Evolutionary conservation across 306 rosid genomes (phyloP), one percentile per base, ranked within the genome.

Genomic region (Castanea crenata): DNA sequence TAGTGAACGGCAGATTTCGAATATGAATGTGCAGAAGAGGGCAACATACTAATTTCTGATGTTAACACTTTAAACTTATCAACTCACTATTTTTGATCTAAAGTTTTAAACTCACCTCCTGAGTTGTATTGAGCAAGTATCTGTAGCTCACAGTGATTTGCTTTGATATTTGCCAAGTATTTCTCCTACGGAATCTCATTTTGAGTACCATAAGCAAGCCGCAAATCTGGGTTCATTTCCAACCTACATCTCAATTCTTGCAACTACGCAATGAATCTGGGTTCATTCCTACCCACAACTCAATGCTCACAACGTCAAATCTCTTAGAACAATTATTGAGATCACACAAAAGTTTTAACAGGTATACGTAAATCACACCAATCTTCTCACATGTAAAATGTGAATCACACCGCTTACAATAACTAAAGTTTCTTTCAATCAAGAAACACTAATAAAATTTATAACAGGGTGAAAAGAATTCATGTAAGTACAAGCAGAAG

Each of bases 401-500:
- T 19, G 41, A 68, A 35, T 19, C 51, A 68, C 72, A 68, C 52
- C 46, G n/a, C 4, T 68, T 19, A 49, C 54, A 31, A 67, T 8
- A 67, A 67, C 49, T 18, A 46, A 9, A 19, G 49, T 3, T 64
- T 29, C 41, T 46, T 4, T 8, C 61, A 29, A 5, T 49, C 5
- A 21, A 46, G 18, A 25, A 9, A 59, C 56, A 41, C 59, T 51
- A 21, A n/a, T 8, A 20, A 49, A 10, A 63, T 54, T n/a, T 51
- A 34, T 55, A 58, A 69, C 51, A 34, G 69, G 51, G 46, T 62
- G 2, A 52, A 27, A 78, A 57, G 64, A 82, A 78, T 62, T 58
- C 78, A 64, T 31, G 16, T 6, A 74, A 15, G 71, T 80, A 86
- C 91, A 82, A 41, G 72, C 51, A 67, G 44, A 49, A 61, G 78